Evolutionary conservation across 331 rosid species (phyloP).

Genomic region (Cydonia oblonga): DNA sequence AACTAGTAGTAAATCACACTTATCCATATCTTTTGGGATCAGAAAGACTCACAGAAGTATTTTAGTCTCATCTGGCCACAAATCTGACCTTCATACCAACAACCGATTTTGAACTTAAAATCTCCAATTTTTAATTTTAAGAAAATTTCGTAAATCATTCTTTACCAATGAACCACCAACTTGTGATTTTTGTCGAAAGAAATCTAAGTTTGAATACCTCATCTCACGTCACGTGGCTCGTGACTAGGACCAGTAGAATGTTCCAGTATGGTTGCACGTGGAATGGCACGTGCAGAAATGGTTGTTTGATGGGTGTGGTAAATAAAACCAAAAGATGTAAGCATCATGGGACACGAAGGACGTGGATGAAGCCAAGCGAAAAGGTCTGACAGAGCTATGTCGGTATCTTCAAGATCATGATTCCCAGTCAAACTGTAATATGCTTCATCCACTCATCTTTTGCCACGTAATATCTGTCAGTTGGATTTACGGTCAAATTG

Average conservation of each 20-base stretch:
- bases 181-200: too few relatives aligned
- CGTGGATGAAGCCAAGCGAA: neutral
- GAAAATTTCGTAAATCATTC: accelerated
- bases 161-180: too few relatives aligned
- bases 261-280: neutral
- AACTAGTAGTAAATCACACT: accelerated
- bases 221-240: too few relatives aligned
- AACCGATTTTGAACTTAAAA: accelerated
- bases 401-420: slow-evolving; percentile 12
- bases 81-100: too few relatives aligned
- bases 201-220: too few relatives aligned
- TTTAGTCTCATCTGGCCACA: accelerated
- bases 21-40: too few relatives aligned
- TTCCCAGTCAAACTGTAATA: slow-evolving; percentile 15
- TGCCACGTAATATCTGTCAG: neutral
- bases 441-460: neutral
- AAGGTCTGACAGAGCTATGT: slow-evolving; percentile 12
- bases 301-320: neutral
- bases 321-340: neutral
- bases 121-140: too few relatives aligned
- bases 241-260: neutral
- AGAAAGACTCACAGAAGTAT: too few relatives aligned
- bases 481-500: neutral
- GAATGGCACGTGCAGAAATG: neutral
- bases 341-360: neutral